These are phyloP conservation scores for Zalerion maritima DNA, from an alignment of 495 filamentous ascomycete species.

Conservation along the genomic window DNA sequence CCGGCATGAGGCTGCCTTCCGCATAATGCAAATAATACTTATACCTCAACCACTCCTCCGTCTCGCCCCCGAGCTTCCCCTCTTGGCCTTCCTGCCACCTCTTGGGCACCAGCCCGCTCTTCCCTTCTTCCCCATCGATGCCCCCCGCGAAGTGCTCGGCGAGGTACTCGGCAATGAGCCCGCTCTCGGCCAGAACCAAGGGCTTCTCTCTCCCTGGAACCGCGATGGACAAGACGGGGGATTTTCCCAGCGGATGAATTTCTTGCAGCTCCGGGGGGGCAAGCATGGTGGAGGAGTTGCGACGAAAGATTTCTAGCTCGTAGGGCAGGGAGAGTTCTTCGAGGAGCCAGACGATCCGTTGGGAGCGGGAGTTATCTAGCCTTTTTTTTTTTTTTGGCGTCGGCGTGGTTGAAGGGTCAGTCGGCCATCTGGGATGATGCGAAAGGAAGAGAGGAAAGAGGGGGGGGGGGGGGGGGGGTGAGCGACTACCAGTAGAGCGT, in stretches of 20 bases:
- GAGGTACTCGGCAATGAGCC: constrained; percentile 66
- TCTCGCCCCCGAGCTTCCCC: constrained; percentile 48
- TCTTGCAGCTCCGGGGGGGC: constrained; percentile 61
- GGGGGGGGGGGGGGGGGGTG: background rate
- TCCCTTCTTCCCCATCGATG: too few species aligned
- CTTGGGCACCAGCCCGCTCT: constrained; percentile 45
- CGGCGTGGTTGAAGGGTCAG: constrained; percentile 4
- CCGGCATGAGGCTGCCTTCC: constrained; percentile 67
- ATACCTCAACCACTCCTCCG: constrained; percentile 60
- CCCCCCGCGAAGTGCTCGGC: constrained; percentile 47
- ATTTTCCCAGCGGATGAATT: constrained; percentile 76
- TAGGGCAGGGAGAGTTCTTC: constrained; percentile 72
- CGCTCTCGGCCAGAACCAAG: constrained; percentile 65
- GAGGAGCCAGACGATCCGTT: constrained; percentile 80
- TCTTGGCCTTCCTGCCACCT: constrained; percentile 43
- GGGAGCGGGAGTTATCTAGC: constrained; percentile 65
- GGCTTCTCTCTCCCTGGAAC: constrained; percentile 27
- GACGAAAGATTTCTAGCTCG: constrained; percentile 60
- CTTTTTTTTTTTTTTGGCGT: constrained; percentile 19
- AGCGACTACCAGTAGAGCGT: constrained; percentile 56
- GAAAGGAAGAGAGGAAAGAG: constrained; percentile 1
- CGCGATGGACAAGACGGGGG: constrained; percentile 52
- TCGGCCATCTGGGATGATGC: background rate
- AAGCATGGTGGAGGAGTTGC: constrained; percentile 36
- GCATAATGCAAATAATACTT: constrained; percentile 70